Evolutionary conservation across 129 eudicot species (phyloP), one percentile per base, ranked within the genome.

Genomic region (Centella asiatica): DNA sequence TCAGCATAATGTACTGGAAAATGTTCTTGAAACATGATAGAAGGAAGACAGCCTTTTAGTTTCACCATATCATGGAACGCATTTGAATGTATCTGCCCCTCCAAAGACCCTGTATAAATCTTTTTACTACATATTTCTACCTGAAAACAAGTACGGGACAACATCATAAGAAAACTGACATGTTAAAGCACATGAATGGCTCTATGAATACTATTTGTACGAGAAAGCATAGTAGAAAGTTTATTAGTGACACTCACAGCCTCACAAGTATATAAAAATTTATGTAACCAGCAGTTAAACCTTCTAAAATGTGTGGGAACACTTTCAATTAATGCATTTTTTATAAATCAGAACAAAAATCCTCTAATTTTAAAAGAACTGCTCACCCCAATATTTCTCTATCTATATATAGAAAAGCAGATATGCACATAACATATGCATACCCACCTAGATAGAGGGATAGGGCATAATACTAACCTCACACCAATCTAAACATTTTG

Each of bases 401-500:
- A 12, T 10, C 36, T 52, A 52, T 52, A 18, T 4, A 24, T 52
- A n/a, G 4, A 11, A 25, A 54, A 26, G 34, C 20, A 56, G 12
- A 32, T 29, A 20, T 32, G 6, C 32, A 36, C 25, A 18, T 32
- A 17, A 22, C 59, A n/a, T 8, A 31, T 23, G 20, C 14, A 4
- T 11, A 7, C 42, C 0, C 12, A 37, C 12, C 12, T 37, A 37
- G 12, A 37, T 13, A 18, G 2, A 2, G 4, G 2, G 10, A 32
- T 2, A 56, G 12, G 23, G 27, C 26, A 69, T 39, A 13, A 46
- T 29, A 61, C 78, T 55, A 23, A 82, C 88, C 79, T 92, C 96
- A 63, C 84, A 92, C 95, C 96, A 92, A 66, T 87, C 99, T 53
- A 74, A 73, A 76, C 83, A 76, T 46, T 48, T 75, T 66, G 73